Base-by-base conservation (phyloP, 2,329 filamentous ascomycete species). In the Pyrenophora teres region DNA sequence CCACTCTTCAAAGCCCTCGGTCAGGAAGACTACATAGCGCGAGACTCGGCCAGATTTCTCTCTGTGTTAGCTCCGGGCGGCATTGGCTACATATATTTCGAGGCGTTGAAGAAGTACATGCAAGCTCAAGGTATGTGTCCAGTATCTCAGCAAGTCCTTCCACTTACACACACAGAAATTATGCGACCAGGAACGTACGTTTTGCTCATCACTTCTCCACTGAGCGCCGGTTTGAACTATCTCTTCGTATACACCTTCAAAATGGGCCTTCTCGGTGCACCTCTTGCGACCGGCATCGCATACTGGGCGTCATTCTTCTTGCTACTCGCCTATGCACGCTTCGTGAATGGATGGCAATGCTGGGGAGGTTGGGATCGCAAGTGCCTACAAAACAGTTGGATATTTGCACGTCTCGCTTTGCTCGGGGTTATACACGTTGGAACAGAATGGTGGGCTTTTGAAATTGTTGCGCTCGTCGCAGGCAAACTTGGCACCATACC, bases 391-490 rank as follows among this genome's bases (percentile, higher is more conserved):
- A 88, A 92, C 63, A 78, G 89, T 13, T 75, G 82, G 13, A 85
- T 85, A 0, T 96, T 96, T 69, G 81, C 88, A 1, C 84, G 85
- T 8, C 83, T 96, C 3, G 89, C 91, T 0, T 73, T 88, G 12
- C 78, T 95, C 0, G 92, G 91, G 0, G 80, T 95, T 36, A 76
- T 95, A 3, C 91, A 95, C 58, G 89, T 96, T 4, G 92, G 90
- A 3, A 94, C 90, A 0, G 92, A 96, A 74, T 96, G 90, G 91
- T 95, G 91, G 91, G 92, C 91, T 0, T 96, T 96, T 63, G 91
- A 95, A 74, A 93, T 95, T 59, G 90, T 95, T 1, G 90, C 90
- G 1, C 81, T 95, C 0, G 89, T 88, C 2, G 90, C 91, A 4
- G 91, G 91, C 1, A 83, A 87, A 31, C 81, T 96, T 0, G 92